Base-by-base conservation (phyloP, 2,329 filamentous ascomycete genomes). In the Diaporthe citri region DNA sequence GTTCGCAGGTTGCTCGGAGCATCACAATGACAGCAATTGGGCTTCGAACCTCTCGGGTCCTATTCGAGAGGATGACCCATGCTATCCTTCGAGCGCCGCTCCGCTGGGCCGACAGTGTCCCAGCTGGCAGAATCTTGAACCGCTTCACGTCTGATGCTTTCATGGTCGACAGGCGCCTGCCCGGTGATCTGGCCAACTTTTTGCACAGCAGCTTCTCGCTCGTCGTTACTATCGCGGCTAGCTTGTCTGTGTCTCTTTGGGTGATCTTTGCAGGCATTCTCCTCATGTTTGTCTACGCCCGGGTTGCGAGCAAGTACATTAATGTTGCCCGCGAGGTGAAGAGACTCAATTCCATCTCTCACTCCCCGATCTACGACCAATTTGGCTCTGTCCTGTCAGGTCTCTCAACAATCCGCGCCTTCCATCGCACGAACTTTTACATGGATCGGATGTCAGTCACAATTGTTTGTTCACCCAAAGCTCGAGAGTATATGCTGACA, bases 281-380 rank as follows among this genome's bases (percentile, higher is more conserved):
- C 20, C 79, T 86, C 46, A 78, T 85, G 31, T 64, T 78, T 4
- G 75, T 85, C 17, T 86, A 84, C 72, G 76, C 79, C 12, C 77
- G 80, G 15, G 81, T 85, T 59, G 82, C 84, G 6, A 78, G 76
- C 34, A 79, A 80, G 56, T 86, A 85, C 76, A 82, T 86, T 62
- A 76, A 78, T 9, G 82, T 81, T 12, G 84, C 84, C 1, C 82
- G 85, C 43, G 83, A 85, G 59, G 80, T 82, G 20, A 86, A 86
- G 77, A 81, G 85, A 1, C 82, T 86, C 51, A 84, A 86, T 74
- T 84, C 83, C n/a, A 80, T 83, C 31, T 82, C 84, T 0, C 82
- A 84, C 76, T 84, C 82, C 4, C 85, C 85, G 1, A 82, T 87
- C 43, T 86, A 84, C 74, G 85, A 86, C 75, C 83, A 85, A 71